A percentile compares a stretch with the other conserved stretches of the same genome.
Conservation (phyloP, 306 rosid genomes). For the Malus domestica region DNA sequence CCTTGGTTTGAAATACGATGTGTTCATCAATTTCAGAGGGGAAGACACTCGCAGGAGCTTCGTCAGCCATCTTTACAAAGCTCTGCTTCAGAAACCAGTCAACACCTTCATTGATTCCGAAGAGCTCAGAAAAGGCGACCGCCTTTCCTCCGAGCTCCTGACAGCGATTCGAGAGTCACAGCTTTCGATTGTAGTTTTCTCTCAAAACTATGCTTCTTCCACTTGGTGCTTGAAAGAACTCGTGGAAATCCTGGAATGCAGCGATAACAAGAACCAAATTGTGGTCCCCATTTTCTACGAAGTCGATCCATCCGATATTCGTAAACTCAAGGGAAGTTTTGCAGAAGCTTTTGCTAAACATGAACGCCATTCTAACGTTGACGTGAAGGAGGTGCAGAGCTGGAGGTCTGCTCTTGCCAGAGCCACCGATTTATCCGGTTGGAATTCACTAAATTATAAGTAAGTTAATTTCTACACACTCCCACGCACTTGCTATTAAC, state of each 20-base stretch:
- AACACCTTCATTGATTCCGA: background rate
- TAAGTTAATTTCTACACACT: no score
- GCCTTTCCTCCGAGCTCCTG: background rate
- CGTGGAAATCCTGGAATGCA: no score
- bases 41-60: background rate
- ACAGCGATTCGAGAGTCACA: background rate
- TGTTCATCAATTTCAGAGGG: constrained; percentile 1
- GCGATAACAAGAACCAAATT: no score
- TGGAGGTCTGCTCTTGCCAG: accelerated
- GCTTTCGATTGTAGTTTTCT: background rate
- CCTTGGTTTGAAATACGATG: background rate
- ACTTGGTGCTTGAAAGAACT: background rate
- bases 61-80: background rate
- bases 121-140: background rate
- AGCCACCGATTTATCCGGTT: no score
- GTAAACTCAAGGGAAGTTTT: background rate
- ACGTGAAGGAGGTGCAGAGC: background rate
- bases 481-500: no score
- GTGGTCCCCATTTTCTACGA: constrained; percentile 3
- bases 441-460: no score
- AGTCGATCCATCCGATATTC: background rate
- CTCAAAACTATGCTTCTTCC: background rate
- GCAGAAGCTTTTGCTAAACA: background rate
- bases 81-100: background rate
- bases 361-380: accelerated